Conservation (phyloP, 257 asterid species). For the Solanum sejunctum region DNA sequence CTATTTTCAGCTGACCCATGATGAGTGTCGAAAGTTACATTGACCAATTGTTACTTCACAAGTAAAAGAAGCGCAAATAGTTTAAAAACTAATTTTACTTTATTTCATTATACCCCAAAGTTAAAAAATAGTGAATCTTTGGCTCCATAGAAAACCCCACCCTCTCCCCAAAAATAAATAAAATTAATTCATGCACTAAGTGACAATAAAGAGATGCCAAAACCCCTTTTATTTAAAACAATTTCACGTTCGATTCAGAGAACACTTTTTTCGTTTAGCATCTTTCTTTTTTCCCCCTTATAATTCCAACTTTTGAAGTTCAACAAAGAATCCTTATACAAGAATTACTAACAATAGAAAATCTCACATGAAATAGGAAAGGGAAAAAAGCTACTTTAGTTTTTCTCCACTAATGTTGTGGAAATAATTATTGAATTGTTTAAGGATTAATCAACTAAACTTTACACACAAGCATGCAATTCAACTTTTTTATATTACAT, state of each 20-base stretch:
- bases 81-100: too few species aligned
- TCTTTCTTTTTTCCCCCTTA: background rate
- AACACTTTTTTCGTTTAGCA: too few species aligned
- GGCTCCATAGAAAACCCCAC: too few species aligned
- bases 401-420: conserved; percentile 29
- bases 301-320: background rate
- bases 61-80: too few species aligned
- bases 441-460: conserved; percentile 11
- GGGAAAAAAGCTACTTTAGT: conserved; percentile 14
- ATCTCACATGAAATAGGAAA: conserved; percentile 4
- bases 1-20: too few species aligned
- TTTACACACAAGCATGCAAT: conserved; percentile 38
- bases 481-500: conserved; percentile 23
- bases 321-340: conserved; percentile 6
- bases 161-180: background rate
- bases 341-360: conserved; percentile 18
- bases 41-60: too few species aligned
- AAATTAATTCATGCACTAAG: background rate
- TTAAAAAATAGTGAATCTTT: too few species aligned
- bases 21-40: too few species aligned
- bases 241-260: too few species aligned
- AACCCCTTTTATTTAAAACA: conserved; percentile 10
- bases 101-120: too few species aligned
- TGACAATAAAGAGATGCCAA: conserved; percentile 18
- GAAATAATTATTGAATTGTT: conserved; percentile 8